Conservation (phyloP, 2,329 filamentous ascomycete species). For the Curvularia lunata region DNA sequence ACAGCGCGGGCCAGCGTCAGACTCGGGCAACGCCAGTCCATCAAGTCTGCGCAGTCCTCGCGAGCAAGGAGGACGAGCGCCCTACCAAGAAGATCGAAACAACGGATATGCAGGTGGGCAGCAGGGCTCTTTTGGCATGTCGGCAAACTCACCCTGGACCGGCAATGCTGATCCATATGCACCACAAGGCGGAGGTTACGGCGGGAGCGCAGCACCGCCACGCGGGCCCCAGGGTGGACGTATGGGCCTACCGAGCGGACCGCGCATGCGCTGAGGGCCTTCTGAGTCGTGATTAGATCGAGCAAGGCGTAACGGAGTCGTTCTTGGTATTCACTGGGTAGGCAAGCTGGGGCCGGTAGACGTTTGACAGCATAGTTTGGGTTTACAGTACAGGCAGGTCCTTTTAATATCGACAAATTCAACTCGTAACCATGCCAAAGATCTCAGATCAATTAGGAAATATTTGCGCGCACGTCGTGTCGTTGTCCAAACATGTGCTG, state of each 20-base stretch:
- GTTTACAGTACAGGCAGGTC: constrained; percentile 13
- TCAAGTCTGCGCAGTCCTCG: constrained; percentile 28
- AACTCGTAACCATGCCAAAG: background rate
- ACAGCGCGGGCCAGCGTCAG: constrained; percentile 34
- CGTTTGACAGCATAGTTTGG: constrained; percentile 7
- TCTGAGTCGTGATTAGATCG: constrained; percentile 7
- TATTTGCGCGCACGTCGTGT: background rate
- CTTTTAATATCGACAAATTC: constrained; percentile 10
- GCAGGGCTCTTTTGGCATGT: constrained; percentile 37
- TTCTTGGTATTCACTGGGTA: constrained; percentile 11
- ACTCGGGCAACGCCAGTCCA: constrained; percentile 23
- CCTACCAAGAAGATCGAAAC: constrained; percentile 44
- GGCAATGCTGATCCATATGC: constrained; percentile 44
- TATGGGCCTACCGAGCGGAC: constrained; percentile 48
- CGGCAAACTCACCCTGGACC: constrained; percentile 43
- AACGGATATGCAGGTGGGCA: constrained; percentile 40
- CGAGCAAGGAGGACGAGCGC: constrained; percentile 22
- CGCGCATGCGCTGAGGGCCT: constrained; percentile 42
- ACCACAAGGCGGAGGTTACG: constrained; percentile 28
- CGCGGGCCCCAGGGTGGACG: constrained; percentile 40
- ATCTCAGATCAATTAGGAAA: background rate
- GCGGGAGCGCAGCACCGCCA: constrained; percentile 32
- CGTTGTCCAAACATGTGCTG: background rate
- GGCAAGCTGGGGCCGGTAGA: constrained; percentile 9
- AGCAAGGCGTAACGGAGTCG: constrained; percentile 30